A percentile compares a stretch with the other conserved stretches of the same genome.
Evolutionary conservation across 345 rosid genomes (phyloP).

Genomic region (Lenwebbia sp.): DNA sequence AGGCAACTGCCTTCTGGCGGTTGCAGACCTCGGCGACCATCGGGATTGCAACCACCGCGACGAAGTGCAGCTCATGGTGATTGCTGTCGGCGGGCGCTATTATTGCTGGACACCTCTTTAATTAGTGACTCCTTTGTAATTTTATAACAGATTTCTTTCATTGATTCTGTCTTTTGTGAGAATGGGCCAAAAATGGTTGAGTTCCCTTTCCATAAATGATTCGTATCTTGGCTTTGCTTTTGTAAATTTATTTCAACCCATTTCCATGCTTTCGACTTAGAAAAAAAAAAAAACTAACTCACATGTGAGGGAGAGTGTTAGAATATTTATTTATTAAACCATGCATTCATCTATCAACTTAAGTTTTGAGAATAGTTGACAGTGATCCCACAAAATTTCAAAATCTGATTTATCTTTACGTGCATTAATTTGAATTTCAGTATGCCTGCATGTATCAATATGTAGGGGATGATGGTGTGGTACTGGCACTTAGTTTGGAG

Average conservation of each 20-base stretch:
- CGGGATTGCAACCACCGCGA: too few relatives aligned
- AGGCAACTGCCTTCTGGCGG: not conserved
- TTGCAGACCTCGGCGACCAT: not conserved
- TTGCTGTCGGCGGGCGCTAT: not conserved
- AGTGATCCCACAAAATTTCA: not conserved
- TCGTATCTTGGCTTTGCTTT: not conserved
- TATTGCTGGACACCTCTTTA: not conserved
- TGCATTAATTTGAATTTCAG: not conserved
- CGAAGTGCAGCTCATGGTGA: not conserved
- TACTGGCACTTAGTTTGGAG: not conserved
- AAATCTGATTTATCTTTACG: fast-evolving
- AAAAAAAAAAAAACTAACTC: fast-evolving
- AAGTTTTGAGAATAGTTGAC: not conserved
- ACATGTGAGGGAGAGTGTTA: fast-evolving
- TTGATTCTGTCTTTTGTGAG: not conserved
- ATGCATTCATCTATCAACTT: fast-evolving
- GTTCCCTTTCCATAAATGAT: not conserved
- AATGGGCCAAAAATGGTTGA: not conserved
- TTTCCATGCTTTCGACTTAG: not conserved
- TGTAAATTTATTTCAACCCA: not conserved
- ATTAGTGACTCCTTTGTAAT: not conserved
- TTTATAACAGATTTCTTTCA: not conserved
- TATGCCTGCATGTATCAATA: not conserved
- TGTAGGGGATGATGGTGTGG: not conserved
- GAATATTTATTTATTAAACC: not conserved